Percentiles rank a stretch among this genome's conserved stretches.
Conservation (phyloP, 768 basidiomycete species). For the Hortiboletus campestris region DNA sequence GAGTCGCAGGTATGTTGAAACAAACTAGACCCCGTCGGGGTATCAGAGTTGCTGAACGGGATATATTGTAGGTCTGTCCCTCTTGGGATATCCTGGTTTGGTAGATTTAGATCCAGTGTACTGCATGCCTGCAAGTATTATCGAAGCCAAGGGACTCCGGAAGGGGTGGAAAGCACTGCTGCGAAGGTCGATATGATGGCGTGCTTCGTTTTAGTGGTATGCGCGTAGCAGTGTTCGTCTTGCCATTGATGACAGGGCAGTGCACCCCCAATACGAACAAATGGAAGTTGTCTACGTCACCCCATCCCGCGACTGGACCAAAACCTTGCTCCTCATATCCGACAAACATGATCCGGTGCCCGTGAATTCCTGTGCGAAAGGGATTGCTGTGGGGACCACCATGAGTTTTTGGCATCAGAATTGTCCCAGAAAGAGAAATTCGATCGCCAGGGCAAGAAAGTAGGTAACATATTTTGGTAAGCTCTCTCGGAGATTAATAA, state of each 20-base stretch:
- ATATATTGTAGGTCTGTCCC: constrained; percentile 62
- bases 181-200: constrained; percentile 21
- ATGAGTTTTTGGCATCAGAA: neutral
- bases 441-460: neutral
- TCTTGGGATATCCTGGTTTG: constrained; percentile 83
- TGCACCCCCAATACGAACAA: constrained; percentile 6
- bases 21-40: neutral
- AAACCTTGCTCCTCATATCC: neutral
- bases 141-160: constrained; percentile 65
- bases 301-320: neutral
- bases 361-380: constrained; percentile 12
- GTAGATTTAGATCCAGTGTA: constrained; percentile 91
- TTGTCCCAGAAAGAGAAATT: neutral
- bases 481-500: constrained; percentile 7
- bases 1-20: constrained; percentile 65
- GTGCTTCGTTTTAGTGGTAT: neutral
- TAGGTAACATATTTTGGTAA: neutral
- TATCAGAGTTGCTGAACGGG: neutral
- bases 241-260: constrained; percentile 1
- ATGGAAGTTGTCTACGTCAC: constrained; percentile 18
- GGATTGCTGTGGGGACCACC: constrained; percentile 4
- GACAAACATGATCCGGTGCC: neutral
- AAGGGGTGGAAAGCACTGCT: constrained; percentile 43
- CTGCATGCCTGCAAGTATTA: constrained; percentile 86
- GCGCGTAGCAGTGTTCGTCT: neutral